A percentile compares a stretch with the other conserved stretches of the same genome.
Evolutionary conservation across 345 rosid genomes (phyloP).

Genomic region (Zanthoxylum bungeanum): DNA sequence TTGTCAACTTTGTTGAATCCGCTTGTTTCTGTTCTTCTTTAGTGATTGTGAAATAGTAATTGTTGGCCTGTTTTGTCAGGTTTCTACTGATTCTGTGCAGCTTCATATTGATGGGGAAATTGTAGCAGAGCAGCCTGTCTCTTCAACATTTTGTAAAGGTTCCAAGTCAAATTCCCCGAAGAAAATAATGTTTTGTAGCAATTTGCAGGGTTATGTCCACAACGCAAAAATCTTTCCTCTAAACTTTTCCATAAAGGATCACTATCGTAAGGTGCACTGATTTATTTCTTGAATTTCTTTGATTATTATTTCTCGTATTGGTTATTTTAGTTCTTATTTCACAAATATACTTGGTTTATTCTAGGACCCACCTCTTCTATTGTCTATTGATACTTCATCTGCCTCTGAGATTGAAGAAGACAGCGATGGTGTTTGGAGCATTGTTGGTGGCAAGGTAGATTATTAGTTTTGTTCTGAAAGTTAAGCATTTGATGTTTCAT

Average conservation of each 20-base stretch:
- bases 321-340: constrained; percentile 9
- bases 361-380: constrained; percentile 64
- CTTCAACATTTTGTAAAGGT: constrained; percentile 33
- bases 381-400: constrained; percentile 57
- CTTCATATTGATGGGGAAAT: constrained; percentile 59
- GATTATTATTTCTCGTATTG: not conserved
- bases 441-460: constrained; percentile 79
- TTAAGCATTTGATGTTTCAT: not conserved
- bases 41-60: constrained; percentile 1
- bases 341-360: constrained; percentile 20
- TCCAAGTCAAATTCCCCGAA: constrained; percentile 28
- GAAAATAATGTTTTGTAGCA: constrained; percentile 44
- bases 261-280: constrained; percentile 39
- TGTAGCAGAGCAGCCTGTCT: constrained; percentile 47
- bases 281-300: constrained; percentile 6
- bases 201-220: constrained; percentile 59
- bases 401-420: constrained; percentile 62
- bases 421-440: constrained; percentile 68
- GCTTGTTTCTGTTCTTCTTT: not conserved
- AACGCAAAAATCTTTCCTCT: constrained; percentile 44
- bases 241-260: constrained; percentile 37
- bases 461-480: not conserved
- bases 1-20: not conserved
- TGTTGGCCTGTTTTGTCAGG: constrained; percentile 31
- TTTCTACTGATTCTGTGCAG: constrained; percentile 40